phyloP scores from a whole-genome alignment of 257 asterid genomes.

The Datura wrightii region DNA sequence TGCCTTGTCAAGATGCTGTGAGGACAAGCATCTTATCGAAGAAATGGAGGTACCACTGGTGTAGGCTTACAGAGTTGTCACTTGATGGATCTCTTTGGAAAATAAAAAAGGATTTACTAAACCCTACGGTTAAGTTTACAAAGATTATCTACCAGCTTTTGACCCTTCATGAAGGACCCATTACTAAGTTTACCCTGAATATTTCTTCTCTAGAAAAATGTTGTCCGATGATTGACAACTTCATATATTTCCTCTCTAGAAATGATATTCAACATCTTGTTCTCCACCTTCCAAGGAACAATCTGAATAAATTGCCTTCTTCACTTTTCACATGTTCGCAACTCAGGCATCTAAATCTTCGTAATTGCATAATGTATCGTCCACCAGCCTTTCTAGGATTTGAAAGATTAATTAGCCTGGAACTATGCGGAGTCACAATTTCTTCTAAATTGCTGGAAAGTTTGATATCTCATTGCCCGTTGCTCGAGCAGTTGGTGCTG shows the following conservation, averaged over 20 bases:
- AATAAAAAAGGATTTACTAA: background rate
- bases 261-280: too few relatives aligned
- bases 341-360: background rate
- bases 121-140: background rate
- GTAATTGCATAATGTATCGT: background rate
- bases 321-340: constrained; percentile 15
- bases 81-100: background rate
- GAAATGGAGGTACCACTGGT: background rate
- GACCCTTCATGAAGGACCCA: too few relatives aligned
- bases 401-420: background rate
- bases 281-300: too few relatives aligned
- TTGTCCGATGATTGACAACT: too few relatives aligned
- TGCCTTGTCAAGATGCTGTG: too few relatives aligned
- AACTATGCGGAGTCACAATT: background rate
- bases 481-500: background rate
- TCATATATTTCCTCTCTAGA: too few relatives aligned
- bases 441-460: constrained; percentile 5
- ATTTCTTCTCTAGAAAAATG: too few relatives aligned
- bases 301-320: too few relatives aligned
- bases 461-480: background rate
- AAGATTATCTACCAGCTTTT: background rate
- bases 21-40: constrained; percentile 17
- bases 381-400: background rate
- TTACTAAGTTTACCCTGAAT: too few relatives aligned
- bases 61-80: background rate